Evolutionary conservation across 371 early-diverging fungal genomes (phyloP).

Genomic region (Mucor ambiguus): DNA sequence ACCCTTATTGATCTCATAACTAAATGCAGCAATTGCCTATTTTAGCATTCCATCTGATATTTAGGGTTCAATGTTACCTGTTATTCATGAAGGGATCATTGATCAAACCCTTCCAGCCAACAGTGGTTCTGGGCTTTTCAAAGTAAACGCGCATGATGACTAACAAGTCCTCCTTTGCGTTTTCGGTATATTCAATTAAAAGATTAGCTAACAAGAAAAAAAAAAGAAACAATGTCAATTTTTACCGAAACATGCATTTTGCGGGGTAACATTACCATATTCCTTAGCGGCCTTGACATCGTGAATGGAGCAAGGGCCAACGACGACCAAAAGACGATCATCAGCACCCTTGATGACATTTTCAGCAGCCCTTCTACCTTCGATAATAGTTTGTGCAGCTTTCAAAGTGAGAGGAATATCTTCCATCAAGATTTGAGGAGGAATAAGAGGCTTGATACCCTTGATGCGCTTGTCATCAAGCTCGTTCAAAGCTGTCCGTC

Average conservation of each 20-base stretch:
- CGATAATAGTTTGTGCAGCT: constrained; percentile 53
- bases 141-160: constrained; percentile 95
- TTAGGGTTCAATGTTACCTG: constrained; percentile 30
- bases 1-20: constrained; percentile 91
- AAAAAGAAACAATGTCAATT: neutral
- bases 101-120: constrained; percentile 95
- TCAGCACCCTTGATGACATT: constrained; percentile 76
- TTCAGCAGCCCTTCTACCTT: constrained; percentile 57
- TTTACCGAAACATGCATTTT: neutral
- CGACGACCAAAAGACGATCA: constrained; percentile 85
- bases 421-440: constrained; percentile 94
- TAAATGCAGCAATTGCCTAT: constrained; percentile 7
- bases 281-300: constrained; percentile 82
- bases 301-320: constrained; percentile 96
- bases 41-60: neutral
- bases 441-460: constrained; percentile 89
- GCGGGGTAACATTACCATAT: constrained; percentile 61
- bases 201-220: constrained; percentile 30
- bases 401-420: constrained; percentile 75
- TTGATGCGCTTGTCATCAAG: constrained; percentile 92
- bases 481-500: constrained; percentile 75
- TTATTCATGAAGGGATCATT: constrained; percentile 78
- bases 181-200: constrained; percentile 64
- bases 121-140: constrained; percentile 94
- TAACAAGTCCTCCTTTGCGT: constrained; percentile 62